phyloP scores from a whole-genome alignment of 768 basidiomycete genomes.

The Termitomyces sp. region DNA sequence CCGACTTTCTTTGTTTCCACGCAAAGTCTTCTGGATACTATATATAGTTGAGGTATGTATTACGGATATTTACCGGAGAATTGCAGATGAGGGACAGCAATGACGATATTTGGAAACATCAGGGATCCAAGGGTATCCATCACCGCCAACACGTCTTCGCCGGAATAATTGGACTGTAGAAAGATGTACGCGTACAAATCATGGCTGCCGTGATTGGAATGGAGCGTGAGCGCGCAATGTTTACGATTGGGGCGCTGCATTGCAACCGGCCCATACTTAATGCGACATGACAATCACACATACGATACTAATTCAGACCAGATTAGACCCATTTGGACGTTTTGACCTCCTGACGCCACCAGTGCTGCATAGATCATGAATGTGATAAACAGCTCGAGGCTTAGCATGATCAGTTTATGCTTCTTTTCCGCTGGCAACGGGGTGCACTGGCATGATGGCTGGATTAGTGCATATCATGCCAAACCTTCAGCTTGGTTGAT shows the following conservation, averaged over 20 bases:
- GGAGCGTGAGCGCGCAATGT: not conserved
- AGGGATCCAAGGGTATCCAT: not conserved
- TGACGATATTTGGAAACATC: not conserved
- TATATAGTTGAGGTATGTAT: too few relatives aligned
- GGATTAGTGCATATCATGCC: not conserved
- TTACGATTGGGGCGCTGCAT: not conserved
- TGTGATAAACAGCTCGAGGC: not conserved
- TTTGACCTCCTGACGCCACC: not conserved
- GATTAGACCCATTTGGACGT: not conserved
- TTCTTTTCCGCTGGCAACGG: not conserved
- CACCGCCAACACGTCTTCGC: not conserved
- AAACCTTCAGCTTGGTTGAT: not conserved
- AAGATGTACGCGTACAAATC: not conserved
- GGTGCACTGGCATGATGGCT: not conserved
- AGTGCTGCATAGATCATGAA: not conserved
- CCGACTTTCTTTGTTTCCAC: not conserved
- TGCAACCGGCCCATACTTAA: not conserved
- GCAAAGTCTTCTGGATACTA: not conserved
- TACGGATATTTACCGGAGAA: not conserved
- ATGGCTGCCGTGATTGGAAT: not conserved
- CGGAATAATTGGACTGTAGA: not conserved
- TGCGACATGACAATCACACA: not conserved
- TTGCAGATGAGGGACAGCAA: not conserved
- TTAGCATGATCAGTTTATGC: not conserved
- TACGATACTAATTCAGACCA: not conserved